These are phyloP conservation scores for Fagus sylvatica DNA, from an alignment of 306 rosid species.

Conservation along the genomic window DNA sequence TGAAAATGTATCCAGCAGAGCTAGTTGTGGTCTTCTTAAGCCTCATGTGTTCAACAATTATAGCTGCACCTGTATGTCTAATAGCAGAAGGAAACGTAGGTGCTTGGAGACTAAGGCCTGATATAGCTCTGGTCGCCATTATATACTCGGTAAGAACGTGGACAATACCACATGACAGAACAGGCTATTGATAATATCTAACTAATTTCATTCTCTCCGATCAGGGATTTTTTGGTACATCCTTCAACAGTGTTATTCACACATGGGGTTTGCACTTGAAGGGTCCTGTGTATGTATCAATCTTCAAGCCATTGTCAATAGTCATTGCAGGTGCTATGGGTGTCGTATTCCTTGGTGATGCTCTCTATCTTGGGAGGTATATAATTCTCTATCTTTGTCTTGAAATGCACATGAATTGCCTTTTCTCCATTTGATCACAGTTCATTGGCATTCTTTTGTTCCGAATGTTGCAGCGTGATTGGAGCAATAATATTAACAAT, in stretches of 20 bases:
- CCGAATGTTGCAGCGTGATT: conserved; percentile 35
- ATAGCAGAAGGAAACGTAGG: conserved; percentile 40
- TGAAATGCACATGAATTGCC: no score
- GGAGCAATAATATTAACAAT: conserved; percentile 48
- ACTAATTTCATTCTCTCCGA: background rate
- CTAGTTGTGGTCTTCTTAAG: conserved; percentile 41
- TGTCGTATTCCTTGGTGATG: conserved; percentile 38
- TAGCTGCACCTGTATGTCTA: conserved; percentile 47
- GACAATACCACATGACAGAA: background rate
- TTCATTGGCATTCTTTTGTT: background rate
- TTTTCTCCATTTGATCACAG: no score
- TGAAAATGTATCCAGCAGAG: conserved; percentile 48
- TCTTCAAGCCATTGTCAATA: conserved; percentile 38
- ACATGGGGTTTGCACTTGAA: conserved; percentile 30
- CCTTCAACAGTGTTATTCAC: conserved; percentile 40
- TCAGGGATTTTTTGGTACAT: conserved; percentile 29
- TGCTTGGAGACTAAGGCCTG: conserved; percentile 47
- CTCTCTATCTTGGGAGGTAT: conserved; percentile 34
- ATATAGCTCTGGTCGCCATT: conserved; percentile 37
- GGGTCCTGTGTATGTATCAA: conserved; percentile 31
- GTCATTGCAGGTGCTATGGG: conserved; percentile 36
- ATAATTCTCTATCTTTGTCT: no score
- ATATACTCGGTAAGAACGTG: conserved; percentile 41
- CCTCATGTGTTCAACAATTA: conserved; percentile 38
- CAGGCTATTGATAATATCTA: background rate